These are phyloP conservation scores for Aspergillus sp. DNA, from an alignment of 2,329 filamentous ascomycete genomes.

Conservation along the genomic window DNA sequence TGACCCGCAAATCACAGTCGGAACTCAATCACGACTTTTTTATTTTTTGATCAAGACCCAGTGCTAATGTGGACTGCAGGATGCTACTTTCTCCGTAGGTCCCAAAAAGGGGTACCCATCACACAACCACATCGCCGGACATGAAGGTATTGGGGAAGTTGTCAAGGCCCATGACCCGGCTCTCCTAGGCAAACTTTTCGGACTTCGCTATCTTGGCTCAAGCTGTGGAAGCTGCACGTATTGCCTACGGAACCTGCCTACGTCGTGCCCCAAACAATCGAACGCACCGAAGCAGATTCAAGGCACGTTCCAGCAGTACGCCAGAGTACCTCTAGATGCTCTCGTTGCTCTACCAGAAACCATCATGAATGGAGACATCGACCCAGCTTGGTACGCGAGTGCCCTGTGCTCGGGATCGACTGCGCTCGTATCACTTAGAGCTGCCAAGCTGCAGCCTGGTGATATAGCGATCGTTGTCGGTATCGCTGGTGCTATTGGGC, in stretches of 20 bases:
- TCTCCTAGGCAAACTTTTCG: background rate
- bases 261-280: background rate
- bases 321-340: background rate
- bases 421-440: background rate
- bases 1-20: too few relatives aligned
- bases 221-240: background rate
- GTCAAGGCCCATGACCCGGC: background rate
- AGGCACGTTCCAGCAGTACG: background rate
- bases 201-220: background rate
- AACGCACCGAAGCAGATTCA: background rate
- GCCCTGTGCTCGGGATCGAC: slow-evolving; percentile 7
- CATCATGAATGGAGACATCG: background rate
- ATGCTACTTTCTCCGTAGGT: background rate
- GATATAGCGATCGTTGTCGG: background rate
- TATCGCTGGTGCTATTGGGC: background rate
- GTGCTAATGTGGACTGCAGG: background rate
- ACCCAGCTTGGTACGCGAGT: background rate
- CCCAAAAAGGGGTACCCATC: background rate
- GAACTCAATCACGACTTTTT: too few relatives aligned
- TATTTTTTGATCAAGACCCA: too few relatives aligned
- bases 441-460: background rate
- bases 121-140: slow-evolving; percentile 7
- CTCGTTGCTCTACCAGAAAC: background rate
- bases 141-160: slow-evolving; percentile 4
- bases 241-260: background rate